Base-by-base conservation (phyloP, 495 filamentous ascomycete genomes). In the Rusavskia elegans region DNA sequence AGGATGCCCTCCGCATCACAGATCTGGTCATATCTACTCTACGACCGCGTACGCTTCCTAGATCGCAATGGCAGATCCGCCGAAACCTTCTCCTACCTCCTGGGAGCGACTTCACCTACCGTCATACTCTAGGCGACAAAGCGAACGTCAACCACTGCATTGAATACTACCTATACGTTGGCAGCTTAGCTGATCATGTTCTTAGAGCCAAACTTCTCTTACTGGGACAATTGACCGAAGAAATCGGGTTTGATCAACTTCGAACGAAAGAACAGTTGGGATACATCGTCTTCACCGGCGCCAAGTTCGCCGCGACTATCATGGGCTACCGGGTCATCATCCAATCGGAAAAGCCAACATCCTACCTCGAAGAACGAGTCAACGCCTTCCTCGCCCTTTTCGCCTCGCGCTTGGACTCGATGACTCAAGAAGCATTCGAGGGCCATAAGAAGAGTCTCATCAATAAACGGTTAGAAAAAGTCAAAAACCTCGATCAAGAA, bases 121-220 rank as follows among this genome's bases (percentile, higher is more conserved):
- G 80, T 59, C 83, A 84, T 46, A 77, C 74, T 2, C 73, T 96
- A 41, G 85, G 83, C 60, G 92, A 97, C 62, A 81, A 85, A 0
- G 87, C 83, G 25, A 99, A 99, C 59, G 82, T 99, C 58, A 99
- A 99, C 61, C 82, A 95, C 64, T 94, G 87, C 64, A 93, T 99
- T 57, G 90, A 97, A 57, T 96, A 94, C 59, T 80, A 81, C 55
- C 70, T 97, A 8, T 85, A 83, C 52, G 72, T 94, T 49, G 90
- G 92, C 19, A 75, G 83, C 53, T 79, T 82, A 57, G 69, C 74
- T 0, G 80, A 93, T 58, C 72, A 81, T 25, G 55, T 57, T 3
- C 62, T 90, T 11, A 74, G 85, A 16, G 84, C 89, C 16, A 88
- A 87, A 69, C 72, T 85, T 0, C 72, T 88, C 42, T 74, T 99